Conservation (phyloP, 1,139 yeast genomes). For the Wickerhamiella infanticola region DNA sequence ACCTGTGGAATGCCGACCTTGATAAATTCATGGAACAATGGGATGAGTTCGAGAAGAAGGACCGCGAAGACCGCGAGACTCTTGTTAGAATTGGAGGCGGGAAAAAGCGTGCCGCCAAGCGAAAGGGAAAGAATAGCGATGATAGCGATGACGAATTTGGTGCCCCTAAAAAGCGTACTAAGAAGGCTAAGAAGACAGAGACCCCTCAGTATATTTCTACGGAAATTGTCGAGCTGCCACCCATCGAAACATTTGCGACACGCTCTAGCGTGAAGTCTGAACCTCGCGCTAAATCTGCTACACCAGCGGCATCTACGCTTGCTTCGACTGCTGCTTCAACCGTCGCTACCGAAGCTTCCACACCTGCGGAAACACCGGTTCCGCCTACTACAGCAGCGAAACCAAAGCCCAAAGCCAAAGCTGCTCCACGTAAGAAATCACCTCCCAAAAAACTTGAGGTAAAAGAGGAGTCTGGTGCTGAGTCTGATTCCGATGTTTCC, state of each 20-base stretch:
- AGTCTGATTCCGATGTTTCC: neutral
- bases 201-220: slow-evolving; percentile 14
- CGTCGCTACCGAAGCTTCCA: neutral
- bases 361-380: slow-evolving; percentile 1
- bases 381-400: neutral
- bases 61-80: slow-evolving; percentile 28
- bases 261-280: slow-evolving; percentile 14
- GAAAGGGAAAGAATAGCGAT: slow-evolving; percentile 20
- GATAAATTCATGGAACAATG: slow-evolving; percentile 56
- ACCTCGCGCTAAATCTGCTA: slow-evolving; percentile 1
- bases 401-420: neutral
- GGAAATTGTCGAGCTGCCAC: slow-evolving; percentile 10
- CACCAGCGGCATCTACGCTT: neutral
- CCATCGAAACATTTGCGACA: slow-evolving; percentile 12
- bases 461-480: neutral
- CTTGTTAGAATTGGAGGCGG: slow-evolving; percentile 3
- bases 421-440: slow-evolving; percentile 2
- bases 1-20: slow-evolving; percentile 73
- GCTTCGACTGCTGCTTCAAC: neutral
- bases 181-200: slow-evolving; percentile 15
- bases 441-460: slow-evolving; percentile 1
- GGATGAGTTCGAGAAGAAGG: slow-evolving; percentile 45
- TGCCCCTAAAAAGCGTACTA: slow-evolving; percentile 9
- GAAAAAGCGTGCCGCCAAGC: slow-evolving; percentile 8
- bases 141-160: slow-evolving; percentile 23